Percentiles rank a stretch among this genome's conserved stretches.
These are phyloP conservation scores for Hypoxylon intermedium DNA, from an alignment of 495 filamentous ascomycete genomes.

Conservation along the genomic window DNA sequence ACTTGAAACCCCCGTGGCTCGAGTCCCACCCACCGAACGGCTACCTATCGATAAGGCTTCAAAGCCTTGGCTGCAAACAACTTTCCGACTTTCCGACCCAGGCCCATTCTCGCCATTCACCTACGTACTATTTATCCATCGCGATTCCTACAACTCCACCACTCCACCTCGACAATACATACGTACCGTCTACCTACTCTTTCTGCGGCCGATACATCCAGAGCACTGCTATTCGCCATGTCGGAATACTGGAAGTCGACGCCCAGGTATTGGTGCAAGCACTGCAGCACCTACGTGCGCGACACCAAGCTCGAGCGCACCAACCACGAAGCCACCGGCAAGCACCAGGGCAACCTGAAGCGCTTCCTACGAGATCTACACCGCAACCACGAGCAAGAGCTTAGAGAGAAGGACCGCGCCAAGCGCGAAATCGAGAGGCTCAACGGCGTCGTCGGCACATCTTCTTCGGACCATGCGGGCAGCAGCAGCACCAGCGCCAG, in stretches of 20 bases:
- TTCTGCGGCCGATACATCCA: no score
- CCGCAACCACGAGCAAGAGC: slow-evolving; percentile 75
- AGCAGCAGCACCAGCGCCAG: slow-evolving; percentile 25
- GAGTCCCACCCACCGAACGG: neutral
- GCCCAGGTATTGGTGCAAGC: slow-evolving; percentile 97
- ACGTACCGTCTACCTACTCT: no score
- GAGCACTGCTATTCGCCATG: neutral
- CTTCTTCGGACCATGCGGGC: slow-evolving; percentile 28
- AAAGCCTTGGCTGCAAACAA: no score
- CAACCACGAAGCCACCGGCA: slow-evolving; percentile 88
- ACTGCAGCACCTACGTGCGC: slow-evolving; percentile 88
- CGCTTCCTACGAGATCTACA: slow-evolving; percentile 89
- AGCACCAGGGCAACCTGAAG: slow-evolving; percentile 88
- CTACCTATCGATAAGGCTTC: slow-evolving; percentile 1
- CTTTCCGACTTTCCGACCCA: no score
- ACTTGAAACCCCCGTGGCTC: no score
- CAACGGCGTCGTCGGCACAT: slow-evolving; percentile 72
- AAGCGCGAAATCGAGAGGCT: slow-evolving; percentile 86
- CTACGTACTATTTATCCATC: no score
- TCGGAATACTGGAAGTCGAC: slow-evolving; percentile 99
- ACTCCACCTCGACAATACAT: no score
- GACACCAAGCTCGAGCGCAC: slow-evolving; percentile 89
- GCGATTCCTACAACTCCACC: no score
- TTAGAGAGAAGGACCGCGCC: slow-evolving; percentile 79
- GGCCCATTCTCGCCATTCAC: no score